phyloP scores from a whole-genome alignment of 768 basidiomycete species.

The Rubroboletus satanas region DNA sequence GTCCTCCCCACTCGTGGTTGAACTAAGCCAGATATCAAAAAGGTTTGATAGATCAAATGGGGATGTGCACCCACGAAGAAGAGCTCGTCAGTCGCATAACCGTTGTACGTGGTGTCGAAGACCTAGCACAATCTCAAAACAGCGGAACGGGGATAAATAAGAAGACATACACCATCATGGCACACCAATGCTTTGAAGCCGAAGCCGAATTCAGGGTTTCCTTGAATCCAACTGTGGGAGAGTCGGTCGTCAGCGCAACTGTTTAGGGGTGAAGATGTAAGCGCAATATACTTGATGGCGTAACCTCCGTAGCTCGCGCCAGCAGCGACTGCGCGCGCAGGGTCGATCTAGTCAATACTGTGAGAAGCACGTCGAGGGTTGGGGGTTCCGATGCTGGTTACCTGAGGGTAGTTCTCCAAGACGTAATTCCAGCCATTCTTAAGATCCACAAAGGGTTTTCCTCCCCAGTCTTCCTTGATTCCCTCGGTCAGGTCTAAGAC shows the following conservation, averaged over 20 bases:
- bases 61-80: constrained; percentile 63
- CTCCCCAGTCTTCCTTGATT: constrained; percentile 80
- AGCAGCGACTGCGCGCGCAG: constrained; percentile 67
- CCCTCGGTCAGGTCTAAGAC: constrained; percentile 70
- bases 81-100: constrained; percentile 88
- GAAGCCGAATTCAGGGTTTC: constrained; percentile 84
- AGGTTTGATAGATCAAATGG: not conserved
- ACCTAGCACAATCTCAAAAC: constrained; percentile 38
- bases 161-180: constrained; percentile 76
- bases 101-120: constrained; percentile 75
- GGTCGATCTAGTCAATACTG: constrained; percentile 49
- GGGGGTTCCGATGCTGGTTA: constrained; percentile 19
- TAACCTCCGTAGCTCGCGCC: constrained; percentile 88
- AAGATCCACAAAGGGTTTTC: constrained; percentile 79
- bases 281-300: constrained; percentile 69
- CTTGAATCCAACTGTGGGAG: constrained; percentile 81
- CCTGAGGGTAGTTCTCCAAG: constrained; percentile 66
- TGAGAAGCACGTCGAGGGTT: not conserved
- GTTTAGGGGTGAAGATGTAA: not conserved
- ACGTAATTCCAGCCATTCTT: constrained; percentile 70
- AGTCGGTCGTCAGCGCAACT: constrained; percentile 1
- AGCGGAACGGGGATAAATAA: not conserved
- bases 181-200: constrained; percentile 88
- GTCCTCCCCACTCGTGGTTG: constrained; percentile 84
- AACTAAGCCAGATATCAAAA: constrained; percentile 44